Conservation (phyloP, 805 yeast genomes). For the Yamadazyma takamatsuzukensis region DNA sequence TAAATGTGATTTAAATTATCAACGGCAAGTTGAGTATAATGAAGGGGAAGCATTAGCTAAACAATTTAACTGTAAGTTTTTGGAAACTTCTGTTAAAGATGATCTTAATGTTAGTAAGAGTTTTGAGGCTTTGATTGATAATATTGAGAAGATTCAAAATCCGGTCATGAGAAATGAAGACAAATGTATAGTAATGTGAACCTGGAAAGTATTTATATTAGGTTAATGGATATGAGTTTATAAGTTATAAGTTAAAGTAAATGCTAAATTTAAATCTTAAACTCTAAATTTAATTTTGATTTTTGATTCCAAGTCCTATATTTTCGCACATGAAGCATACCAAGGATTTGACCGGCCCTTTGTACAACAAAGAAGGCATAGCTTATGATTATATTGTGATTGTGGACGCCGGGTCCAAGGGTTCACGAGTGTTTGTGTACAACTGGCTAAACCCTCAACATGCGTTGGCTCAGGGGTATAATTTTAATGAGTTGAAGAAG, state of each 20-base stretch:
- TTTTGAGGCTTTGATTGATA: slow-evolving; percentile 55
- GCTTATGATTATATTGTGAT: slow-evolving; percentile 61
- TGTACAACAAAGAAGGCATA: slow-evolving; percentile 36
- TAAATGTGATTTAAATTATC: slow-evolving; percentile 60
- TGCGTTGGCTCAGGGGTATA: slow-evolving; percentile 20
- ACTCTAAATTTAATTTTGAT: slow-evolving; percentile 8
- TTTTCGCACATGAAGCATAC: too few species aligned
- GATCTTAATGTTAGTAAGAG: slow-evolving; percentile 45
- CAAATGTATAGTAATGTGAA: slow-evolving; percentile 42
- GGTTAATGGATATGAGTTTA: too few species aligned
- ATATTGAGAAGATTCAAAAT: slow-evolving; percentile 61
- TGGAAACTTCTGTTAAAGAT: slow-evolving; percentile 49
- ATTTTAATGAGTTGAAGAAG: slow-evolving; percentile 10
- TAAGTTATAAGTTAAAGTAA: too few species aligned
- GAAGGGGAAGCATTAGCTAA: slow-evolving; percentile 48
- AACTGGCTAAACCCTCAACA: slow-evolving; percentile 46
- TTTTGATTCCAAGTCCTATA: too few species aligned
- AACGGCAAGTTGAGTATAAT: slow-evolving; percentile 57
- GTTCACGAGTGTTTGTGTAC: slow-evolving; percentile 59
- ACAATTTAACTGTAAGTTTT: slow-evolving; percentile 41
- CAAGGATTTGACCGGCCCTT: too few species aligned
- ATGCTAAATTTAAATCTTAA: slow-evolving; percentile 1
- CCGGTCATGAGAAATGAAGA: slow-evolving; percentile 45
- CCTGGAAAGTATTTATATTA: background rate
- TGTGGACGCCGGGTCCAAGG: slow-evolving; percentile 65